Conservation (phyloP, 2,329 filamentous ascomycete genomes). For the Beauveria australis region DNA sequence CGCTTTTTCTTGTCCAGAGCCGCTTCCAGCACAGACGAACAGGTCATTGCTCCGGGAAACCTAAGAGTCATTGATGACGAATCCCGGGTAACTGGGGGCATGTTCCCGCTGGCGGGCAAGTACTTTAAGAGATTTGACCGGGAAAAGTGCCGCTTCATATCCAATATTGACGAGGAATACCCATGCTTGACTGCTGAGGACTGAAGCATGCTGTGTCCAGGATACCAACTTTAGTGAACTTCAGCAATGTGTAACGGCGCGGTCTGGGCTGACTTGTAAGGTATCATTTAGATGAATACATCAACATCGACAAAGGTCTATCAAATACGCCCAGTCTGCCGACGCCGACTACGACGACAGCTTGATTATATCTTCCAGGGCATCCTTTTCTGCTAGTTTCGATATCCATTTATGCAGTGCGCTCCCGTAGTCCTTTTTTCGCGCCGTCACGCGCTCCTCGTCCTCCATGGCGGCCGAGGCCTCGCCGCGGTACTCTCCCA, state of each 20-base stretch:
- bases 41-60: constrained; percentile 58
- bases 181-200: constrained; percentile 32
- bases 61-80: constrained; percentile 52
- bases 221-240: not conserved
- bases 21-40: constrained; percentile 22
- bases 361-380: constrained; percentile 39
- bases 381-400: constrained; percentile 58
- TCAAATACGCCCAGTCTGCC: not conserved
- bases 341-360: constrained; percentile 13
- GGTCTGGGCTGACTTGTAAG: not conserved
- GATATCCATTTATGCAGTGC: constrained; percentile 62
- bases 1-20: constrained; percentile 17
- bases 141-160: constrained; percentile 61
- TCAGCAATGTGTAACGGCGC: too few species aligned
- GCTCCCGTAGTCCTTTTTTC: constrained; percentile 61
- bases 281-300: not conserved
- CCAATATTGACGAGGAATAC: constrained; percentile 72
- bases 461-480: constrained; percentile 36
- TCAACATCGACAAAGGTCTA: not conserved
- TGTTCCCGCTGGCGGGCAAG: constrained; percentile 67
- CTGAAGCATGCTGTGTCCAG: not conserved
- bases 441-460: constrained; percentile 42
- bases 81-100: constrained; percentile 40
- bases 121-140: constrained; percentile 84
- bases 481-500: constrained; percentile 42